Base-by-base conservation (phyloP, 2,329 filamentous ascomycete genomes). In the Chrysoporthe puriensis region DNA sequence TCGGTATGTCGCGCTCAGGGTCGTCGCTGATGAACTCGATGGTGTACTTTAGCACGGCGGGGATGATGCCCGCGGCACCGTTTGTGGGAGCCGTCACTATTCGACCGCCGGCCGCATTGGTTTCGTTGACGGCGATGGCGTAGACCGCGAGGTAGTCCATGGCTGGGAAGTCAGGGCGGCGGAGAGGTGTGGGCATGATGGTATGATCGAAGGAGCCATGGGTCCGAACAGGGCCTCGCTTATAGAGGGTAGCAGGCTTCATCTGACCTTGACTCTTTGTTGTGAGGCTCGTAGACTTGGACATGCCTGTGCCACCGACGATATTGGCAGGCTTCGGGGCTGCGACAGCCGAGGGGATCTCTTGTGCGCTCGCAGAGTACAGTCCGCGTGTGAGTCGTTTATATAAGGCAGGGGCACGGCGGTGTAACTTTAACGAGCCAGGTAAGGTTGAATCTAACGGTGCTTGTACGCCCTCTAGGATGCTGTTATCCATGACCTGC, bases 71-170 rank as follows among this genome's bases (percentile, higher is more conserved):
- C 1, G 83, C 83, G 0, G 83, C 83, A 16, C 83, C 83, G 70
- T 85, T 85, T 26, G 83, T 85, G 1, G 83, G 83, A 1, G 83
- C 83, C 2, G 83, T 85, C 21, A 85, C 83, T 68, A 85, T 83
- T 42, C 83, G 80, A 0, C 83, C 83, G 14, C 83, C 83, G 0
- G 79, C 81, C 2, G 83, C 83, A 66, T 85, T 85, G n/a, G 83
- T 85, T 73, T 85, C 83, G 70, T 85, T 85, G 34, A 85, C 83
- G 0, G 83, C 83, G 26, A 84, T 84, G 50, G 83, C 83, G 67
- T 84, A 85, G 0, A 84, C 82, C 1, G 80, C 80, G 9, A 85
- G 73, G 65, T 85, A 82, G 66, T 85, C 83, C 81, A 85, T 84
- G 4, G 81, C 81, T 3, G 82, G 81, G 66, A 85, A 82, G 0